A percentile compares a stretch with the other conserved stretches of the same genome.
These are phyloP conservation scores for Jatropha podagrica DNA, from an alignment of 441 rosid genomes.

Conservation along the genomic window DNA sequence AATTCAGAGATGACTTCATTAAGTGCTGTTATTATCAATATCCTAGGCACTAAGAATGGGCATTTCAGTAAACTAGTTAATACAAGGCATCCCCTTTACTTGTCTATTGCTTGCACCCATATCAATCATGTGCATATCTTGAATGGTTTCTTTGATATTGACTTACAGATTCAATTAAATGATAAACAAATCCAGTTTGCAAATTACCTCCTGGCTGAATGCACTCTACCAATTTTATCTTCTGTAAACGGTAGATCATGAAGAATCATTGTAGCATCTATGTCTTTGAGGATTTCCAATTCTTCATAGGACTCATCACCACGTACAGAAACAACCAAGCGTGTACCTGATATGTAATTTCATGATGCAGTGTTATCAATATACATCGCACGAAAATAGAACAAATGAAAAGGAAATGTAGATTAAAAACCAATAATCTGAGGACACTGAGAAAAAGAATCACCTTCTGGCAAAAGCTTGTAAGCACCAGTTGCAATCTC, in stretches of 20 bases:
- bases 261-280: constrained; percentile 81
- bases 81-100: no score
- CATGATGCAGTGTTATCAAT: constrained; percentile 10
- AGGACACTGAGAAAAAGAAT: constrained; percentile 10
- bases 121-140: not conserved
- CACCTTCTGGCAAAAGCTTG: constrained; percentile 97
- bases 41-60: not conserved
- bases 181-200: not conserved
- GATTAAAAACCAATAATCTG: constrained; percentile 11
- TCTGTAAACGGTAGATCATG: constrained; percentile 72
- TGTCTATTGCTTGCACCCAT: no score
- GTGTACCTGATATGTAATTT: constrained; percentile 57
- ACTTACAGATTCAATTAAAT: not conserved
- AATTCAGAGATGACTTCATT: not conserved
- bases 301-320: constrained; percentile 81
- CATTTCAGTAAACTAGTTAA: not conserved
- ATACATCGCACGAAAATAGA: not conserved
- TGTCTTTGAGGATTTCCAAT: constrained; percentile 66
- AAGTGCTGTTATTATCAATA: not conserved
- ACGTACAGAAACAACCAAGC: constrained; percentile 77
- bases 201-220: constrained; percentile 88
- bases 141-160: not conserved
- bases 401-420: not conserved
- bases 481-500: constrained; percentile 80
- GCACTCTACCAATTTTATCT: constrained; percentile 82